These are phyloP conservation scores for Calonectria ilicicola DNA, from an alignment of 2,329 filamentous ascomycete species.

Conservation along the genomic window DNA sequence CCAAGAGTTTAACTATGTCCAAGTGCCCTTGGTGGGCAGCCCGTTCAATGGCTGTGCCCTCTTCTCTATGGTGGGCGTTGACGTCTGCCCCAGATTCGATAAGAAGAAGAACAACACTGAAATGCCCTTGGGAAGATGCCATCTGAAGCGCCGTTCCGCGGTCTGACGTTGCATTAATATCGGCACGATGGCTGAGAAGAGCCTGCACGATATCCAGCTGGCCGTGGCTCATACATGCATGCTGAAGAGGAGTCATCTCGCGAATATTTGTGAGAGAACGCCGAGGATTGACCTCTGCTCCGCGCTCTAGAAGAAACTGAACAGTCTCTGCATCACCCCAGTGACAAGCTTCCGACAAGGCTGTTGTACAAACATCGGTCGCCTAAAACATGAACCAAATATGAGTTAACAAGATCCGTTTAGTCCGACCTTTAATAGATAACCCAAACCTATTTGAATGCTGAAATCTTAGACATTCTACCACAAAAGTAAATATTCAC, in stretches of 20 bases:
- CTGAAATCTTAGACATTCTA: too few species aligned
- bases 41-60: background rate
- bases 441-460: too few species aligned
- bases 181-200: background rate
- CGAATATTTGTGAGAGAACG: background rate
- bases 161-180: background rate
- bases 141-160: background rate
- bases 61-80: background rate
- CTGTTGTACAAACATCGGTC: background rate
- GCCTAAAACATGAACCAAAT: too few species aligned
- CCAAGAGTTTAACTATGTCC: background rate
- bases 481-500: too few species aligned
- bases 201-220: background rate
- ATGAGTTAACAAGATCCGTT: too few species aligned
- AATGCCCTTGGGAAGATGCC: background rate
- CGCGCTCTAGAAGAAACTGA: background rate
- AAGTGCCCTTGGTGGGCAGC: background rate
- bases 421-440: too few species aligned
- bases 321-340: background rate
- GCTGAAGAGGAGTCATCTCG: background rate
- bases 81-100: background rate
- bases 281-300: background rate
- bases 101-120: background rate
- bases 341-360: background rate
- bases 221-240: background rate